Conservation (phyloP, 345 rosid genomes). For the Cochlearia excelsa region DNA sequence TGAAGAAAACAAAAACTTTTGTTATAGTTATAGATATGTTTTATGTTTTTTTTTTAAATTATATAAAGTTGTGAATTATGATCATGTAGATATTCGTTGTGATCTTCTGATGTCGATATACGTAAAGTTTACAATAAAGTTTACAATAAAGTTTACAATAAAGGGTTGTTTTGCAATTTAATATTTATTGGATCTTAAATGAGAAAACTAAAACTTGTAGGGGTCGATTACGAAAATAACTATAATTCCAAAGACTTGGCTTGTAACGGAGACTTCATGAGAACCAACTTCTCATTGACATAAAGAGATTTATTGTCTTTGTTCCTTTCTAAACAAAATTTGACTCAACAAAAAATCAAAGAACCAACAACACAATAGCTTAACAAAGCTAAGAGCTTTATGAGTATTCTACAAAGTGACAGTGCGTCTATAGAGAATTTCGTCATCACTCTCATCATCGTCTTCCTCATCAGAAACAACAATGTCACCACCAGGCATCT, state of each 20-base stretch:
- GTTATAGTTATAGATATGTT: not conserved
- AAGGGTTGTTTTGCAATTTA: not conserved
- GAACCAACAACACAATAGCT: not conserved
- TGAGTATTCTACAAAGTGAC: slow-evolving; percentile 42
- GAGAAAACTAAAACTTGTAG: slow-evolving; percentile 7
- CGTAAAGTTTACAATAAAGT: slow-evolving; percentile 11
- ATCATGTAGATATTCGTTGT: slow-evolving; percentile 22
- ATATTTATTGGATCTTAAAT: slow-evolving; percentile 13
- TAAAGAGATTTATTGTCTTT: too few relatives aligned
- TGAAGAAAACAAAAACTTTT: not conserved
- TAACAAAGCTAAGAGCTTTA: not conserved
- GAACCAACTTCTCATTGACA: too few relatives aligned
- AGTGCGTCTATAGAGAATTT: slow-evolving; percentile 56
- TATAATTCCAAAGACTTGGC: not conserved
- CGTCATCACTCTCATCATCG: slow-evolving; percentile 65
- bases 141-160: slow-evolving; percentile 12
- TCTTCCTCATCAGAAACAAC: slow-evolving; percentile 64
- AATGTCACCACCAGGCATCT: slow-evolving; percentile 55
- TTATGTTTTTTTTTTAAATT: not conserved
- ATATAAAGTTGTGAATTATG: not conserved
- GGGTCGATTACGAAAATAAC: slow-evolving; percentile 19
- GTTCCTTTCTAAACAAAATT: too few relatives aligned
- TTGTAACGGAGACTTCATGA: too few relatives aligned
- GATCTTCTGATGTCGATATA: slow-evolving; percentile 12
- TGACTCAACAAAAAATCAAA: too few relatives aligned